These are phyloP conservation scores for Pleurotus giganteus DNA, from an alignment of 768 basidiomycete genomes.

Conservation along the genomic window DNA sequence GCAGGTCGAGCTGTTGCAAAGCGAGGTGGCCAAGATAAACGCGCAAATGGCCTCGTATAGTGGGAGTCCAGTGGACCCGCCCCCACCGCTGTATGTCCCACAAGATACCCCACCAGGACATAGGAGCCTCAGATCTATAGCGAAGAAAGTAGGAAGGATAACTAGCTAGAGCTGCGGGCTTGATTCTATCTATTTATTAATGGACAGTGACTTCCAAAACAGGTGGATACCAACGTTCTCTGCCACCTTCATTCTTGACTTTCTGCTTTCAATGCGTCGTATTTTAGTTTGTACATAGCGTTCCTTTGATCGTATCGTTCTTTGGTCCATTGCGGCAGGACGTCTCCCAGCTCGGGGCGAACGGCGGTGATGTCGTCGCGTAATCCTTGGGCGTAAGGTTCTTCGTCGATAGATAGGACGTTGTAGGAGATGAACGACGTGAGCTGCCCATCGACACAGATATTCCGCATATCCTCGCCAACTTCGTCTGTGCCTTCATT, in stretches of 20 bases:
- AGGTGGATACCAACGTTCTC: neutral
- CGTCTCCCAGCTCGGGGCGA: constrained; percentile 24
- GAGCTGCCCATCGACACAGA: constrained; percentile 17
- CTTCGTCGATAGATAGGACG: constrained; percentile 32
- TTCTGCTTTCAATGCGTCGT: constrained; percentile 29
- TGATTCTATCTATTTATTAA: neutral
- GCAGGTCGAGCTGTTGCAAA: neutral
- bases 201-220: neutral
- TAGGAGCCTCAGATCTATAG: neutral
- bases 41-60: neutral
- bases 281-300: constrained; percentile 34
- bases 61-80: neutral
- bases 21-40: neutral
- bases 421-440: constrained; percentile 34
- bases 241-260: constrained; percentile 10
- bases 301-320: constrained; percentile 29
- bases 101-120: neutral
- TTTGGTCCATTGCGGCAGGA: constrained; percentile 35
- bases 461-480: constrained; percentile 18
- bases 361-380: constrained; percentile 30
- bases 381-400: constrained; percentile 32
- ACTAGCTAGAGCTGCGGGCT: too few relatives aligned
- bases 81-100: neutral
- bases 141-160: too few relatives aligned
- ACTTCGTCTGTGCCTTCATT: constrained; percentile 2